Conservation (phyloP, 2,329 filamentous ascomycete genomes). For the Cladosporium sp. region DNA sequence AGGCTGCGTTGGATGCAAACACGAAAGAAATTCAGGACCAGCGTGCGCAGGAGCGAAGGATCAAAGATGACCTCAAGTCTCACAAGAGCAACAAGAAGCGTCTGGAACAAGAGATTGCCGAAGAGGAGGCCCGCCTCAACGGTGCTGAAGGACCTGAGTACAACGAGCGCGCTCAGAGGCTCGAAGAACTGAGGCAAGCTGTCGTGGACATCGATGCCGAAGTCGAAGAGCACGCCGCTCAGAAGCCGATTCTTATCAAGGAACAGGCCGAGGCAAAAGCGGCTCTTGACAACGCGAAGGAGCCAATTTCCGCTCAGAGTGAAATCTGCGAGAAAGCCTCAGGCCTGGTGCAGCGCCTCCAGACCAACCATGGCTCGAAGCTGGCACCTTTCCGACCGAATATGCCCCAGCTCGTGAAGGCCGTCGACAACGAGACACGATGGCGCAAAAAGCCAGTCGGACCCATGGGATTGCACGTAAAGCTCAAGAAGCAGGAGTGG, state of each 20-base stretch:
- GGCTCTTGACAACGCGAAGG: slow-evolving; percentile 13
- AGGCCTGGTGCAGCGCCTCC: slow-evolving; percentile 46
- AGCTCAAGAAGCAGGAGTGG: slow-evolving; percentile 74
- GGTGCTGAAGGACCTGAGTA: slow-evolving; percentile 63
- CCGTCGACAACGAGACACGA: slow-evolving; percentile 62
- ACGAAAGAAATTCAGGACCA: slow-evolving; percentile 20
- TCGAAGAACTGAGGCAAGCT: slow-evolving; percentile 41
- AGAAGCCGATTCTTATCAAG: slow-evolving; percentile 30
- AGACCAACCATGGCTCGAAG: slow-evolving; percentile 52
- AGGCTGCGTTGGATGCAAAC: slow-evolving; percentile 44
- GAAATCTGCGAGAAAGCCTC: slow-evolving; percentile 39
- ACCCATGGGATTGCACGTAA: slow-evolving; percentile 73
- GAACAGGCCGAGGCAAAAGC: slow-evolving; percentile 27
- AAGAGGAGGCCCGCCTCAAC: slow-evolving; percentile 55
- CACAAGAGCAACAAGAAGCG: slow-evolving; percentile 41
- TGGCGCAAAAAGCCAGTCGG: slow-evolving; percentile 73
- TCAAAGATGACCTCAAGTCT: slow-evolving; percentile 52
- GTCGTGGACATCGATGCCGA: slow-evolving; percentile 40
- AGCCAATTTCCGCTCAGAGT: slow-evolving; percentile 21
- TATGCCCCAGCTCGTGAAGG: slow-evolving; percentile 57
- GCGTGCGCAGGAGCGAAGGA: slow-evolving; percentile 57
- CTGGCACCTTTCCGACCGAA: slow-evolving; percentile 59
- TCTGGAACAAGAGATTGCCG: slow-evolving; percentile 41
- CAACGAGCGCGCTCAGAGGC: slow-evolving; percentile 52
- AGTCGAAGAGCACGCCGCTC: slow-evolving; percentile 28